A percentile compares a stretch with the other conserved stretches of the same genome.
Conservation (phyloP, 768 basidiomycete species). For the Chlorophyllum brunneum region DNA sequence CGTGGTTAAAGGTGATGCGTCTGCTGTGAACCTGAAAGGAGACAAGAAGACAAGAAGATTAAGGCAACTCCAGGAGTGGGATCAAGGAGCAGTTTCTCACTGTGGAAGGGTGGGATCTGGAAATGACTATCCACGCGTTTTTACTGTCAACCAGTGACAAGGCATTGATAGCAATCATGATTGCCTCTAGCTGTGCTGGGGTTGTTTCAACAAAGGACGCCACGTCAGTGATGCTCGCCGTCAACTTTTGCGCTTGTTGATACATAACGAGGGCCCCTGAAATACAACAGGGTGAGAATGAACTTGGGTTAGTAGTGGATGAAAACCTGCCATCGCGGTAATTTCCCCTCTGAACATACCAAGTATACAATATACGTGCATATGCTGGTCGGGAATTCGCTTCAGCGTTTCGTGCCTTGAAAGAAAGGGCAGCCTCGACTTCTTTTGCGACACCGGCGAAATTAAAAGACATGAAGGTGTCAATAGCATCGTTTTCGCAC, state of each 20-base stretch:
- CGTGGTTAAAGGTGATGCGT: constrained; percentile 64
- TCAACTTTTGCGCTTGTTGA: constrained; percentile 80
- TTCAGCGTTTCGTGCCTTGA: constrained; percentile 93
- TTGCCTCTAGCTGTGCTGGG: constrained; percentile 74
- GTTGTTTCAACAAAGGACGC: constrained; percentile 40
- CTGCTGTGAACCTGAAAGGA: constrained; percentile 65
- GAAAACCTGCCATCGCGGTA: constrained; percentile 81
- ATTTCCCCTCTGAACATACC: constrained; percentile 85
- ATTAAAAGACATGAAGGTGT: constrained; percentile 73
- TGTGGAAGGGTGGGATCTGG: constrained; percentile 39
- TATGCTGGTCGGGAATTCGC: constrained; percentile 83
- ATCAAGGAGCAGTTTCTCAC: constrained; percentile 26
- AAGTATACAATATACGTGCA: constrained; percentile 89
- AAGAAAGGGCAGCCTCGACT: constrained; percentile 83
- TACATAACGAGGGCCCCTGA: constrained; percentile 92
- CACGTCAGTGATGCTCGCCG: constrained; percentile 44
- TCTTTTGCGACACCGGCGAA: constrained; percentile 84
- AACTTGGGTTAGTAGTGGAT: constrained; percentile 5
- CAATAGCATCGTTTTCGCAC: constrained; percentile 86
- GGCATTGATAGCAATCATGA: constrained; percentile 85
- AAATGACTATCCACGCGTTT: constrained; percentile 81
- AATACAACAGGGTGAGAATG: constrained; percentile 14
- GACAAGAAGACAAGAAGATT: constrained; percentile 12
- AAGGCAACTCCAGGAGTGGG: neutral
- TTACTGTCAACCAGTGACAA: constrained; percentile 77